Conservation (phyloP, 2,329 filamentous ascomycete genomes). For the Canariomyces notabilis region DNA sequence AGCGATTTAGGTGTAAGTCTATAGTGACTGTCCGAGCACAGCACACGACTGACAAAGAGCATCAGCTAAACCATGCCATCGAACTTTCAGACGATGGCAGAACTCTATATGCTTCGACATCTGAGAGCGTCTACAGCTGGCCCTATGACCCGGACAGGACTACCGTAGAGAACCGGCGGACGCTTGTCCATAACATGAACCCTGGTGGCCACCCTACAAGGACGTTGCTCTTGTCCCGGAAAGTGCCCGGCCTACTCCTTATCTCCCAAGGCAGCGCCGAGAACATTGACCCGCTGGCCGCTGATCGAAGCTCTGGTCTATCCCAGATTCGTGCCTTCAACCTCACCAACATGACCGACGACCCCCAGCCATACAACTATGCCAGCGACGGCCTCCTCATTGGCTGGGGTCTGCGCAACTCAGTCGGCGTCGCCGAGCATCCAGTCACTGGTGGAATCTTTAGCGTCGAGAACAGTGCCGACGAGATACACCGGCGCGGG, state of each 20-base stretch:
- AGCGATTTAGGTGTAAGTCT: neutral
- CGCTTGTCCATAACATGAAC: conserved; percentile 60
- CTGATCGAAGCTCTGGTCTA: conserved; percentile 48
- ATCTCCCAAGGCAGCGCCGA: conserved; percentile 60
- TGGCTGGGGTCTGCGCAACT: conserved; percentile 66
- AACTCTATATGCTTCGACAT: conserved; percentile 53
- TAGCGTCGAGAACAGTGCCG: conserved; percentile 59
- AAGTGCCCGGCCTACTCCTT: conserved; percentile 52
- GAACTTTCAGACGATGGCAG: conserved; percentile 48
- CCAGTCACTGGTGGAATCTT: conserved; percentile 44
- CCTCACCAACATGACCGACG: conserved; percentile 30
- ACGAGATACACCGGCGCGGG: conserved; percentile 51
- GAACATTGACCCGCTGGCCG: conserved; percentile 57
- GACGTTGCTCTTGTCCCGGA: conserved; percentile 58
- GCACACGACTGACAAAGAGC: too few relatives aligned
- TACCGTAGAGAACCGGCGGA: conserved; percentile 42
- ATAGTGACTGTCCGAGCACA: too few relatives aligned
- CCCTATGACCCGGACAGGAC: conserved; percentile 53
- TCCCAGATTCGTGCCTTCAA: conserved; percentile 62
- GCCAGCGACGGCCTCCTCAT: conserved; percentile 42
- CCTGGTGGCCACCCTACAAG: conserved; percentile 54
- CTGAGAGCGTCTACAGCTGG: conserved; percentile 58
- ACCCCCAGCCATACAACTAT: conserved; percentile 39
- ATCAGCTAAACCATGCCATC: conserved; percentile 52
- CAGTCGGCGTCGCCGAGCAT: conserved; percentile 61